phyloP scores from a whole-genome alignment of 306 rosid genomes.

The Rosa persica region DNA sequence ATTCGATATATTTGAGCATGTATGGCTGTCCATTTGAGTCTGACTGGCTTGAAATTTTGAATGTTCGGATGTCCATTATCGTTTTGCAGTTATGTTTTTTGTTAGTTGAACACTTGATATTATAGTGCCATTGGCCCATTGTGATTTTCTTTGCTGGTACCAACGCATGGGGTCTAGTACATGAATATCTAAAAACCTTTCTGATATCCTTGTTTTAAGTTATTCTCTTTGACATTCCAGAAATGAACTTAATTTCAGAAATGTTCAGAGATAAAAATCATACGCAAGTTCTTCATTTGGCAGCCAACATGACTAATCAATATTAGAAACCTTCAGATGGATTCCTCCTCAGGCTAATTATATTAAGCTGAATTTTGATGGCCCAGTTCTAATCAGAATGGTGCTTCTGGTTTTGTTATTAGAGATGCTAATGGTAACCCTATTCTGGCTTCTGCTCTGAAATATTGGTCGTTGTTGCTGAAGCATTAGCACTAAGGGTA shows the following conservation, averaged over 20 bases:
- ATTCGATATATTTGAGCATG: neutral
- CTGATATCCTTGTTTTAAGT: neutral
- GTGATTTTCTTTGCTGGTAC: too few species aligned
- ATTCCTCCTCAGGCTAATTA: neutral
- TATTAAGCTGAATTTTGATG: neutral
- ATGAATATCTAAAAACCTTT: neutral
- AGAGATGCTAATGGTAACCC: too few species aligned
- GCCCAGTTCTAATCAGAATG: neutral
- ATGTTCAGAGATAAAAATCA: neutral
- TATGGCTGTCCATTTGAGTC: slow-evolving; percentile 25
- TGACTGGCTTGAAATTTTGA: slow-evolving; percentile 34
- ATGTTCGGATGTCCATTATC: slow-evolving; percentile 12
- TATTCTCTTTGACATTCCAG: neutral
- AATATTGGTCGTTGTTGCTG: neutral
- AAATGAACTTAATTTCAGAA: neutral
- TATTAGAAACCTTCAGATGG: neutral
- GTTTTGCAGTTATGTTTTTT: slow-evolving; percentile 10
- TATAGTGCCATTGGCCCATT: neutral
- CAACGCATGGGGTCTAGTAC: neutral
- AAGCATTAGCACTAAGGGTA: neutral
- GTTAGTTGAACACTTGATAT: neutral
- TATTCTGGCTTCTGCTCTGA: too few species aligned
- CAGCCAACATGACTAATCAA: neutral
- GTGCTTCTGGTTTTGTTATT: too few species aligned
- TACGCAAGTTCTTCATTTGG: neutral